phyloP scores from a whole-genome alignment of 768 basidiomycete genomes.

The Lentinula edodes region DNA sequence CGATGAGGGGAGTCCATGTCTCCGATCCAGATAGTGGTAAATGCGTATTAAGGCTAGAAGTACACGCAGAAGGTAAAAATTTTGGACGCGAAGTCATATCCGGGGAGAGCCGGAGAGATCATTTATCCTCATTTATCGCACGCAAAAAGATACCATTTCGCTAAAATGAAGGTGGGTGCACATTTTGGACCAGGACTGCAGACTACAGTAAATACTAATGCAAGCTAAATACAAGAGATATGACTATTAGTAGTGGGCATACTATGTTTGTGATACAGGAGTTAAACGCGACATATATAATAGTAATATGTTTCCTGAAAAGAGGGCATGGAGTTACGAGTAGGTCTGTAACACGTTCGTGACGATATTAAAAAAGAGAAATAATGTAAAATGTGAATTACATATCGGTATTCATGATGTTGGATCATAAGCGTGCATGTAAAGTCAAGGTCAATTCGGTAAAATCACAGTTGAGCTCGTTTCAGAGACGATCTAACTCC shows the following conservation, averaged over 20 bases:
- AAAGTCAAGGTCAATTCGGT: neutral
- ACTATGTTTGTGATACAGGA: neutral
- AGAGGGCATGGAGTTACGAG: neutral
- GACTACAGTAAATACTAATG: neutral
- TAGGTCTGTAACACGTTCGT: neutral
- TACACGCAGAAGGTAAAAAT: neutral
- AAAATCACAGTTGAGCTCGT: neutral
- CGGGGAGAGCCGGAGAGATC: conserved; percentile 3
- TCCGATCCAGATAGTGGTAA: neutral
- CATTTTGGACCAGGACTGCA: no score
- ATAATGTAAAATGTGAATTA: neutral
- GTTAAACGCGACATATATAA: neutral
- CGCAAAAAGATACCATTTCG: no score
- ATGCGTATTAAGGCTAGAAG: neutral
- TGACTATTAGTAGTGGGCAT: neutral
- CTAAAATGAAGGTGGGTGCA: no score
- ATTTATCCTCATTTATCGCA: no score
- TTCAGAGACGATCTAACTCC: neutral
- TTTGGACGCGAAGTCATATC: conserved; percentile 1
- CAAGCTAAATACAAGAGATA: neutral
- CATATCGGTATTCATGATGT: neutral
- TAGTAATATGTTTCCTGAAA: neutral
- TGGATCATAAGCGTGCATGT: neutral
- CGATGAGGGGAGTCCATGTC: conserved; percentile 30
- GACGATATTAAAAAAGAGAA: neutral